A percentile compares a stretch with the other conserved stretches of the same genome.
phyloP scores from a whole-genome alignment of 306 rosid genomes.

The Quercus agrifolia region DNA sequence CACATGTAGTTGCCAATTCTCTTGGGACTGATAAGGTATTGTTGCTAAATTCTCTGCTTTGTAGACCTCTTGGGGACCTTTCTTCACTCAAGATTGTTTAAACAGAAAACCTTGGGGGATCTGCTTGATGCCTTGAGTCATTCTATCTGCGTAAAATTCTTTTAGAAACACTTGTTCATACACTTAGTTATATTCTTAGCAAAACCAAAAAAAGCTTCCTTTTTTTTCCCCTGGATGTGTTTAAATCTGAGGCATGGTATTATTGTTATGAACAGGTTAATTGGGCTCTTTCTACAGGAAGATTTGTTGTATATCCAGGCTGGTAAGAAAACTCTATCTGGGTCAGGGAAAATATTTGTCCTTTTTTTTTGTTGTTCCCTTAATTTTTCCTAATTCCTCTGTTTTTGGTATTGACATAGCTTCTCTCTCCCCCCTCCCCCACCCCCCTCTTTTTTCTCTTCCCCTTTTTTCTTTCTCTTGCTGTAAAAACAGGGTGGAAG shows the following conservation, averaged over 20 bases:
- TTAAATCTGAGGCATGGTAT: not conserved
- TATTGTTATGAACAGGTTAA: conserved; percentile 69
- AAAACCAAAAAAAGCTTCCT: not conserved
- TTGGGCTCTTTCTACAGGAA: conserved; percentile 79
- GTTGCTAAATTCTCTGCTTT: conserved; percentile 12
- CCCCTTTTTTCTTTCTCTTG: not conserved
- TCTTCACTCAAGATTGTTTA: not conserved
- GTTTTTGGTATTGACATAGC: conserved; percentile 2
- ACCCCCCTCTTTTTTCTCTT: not conserved
- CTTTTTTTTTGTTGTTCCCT: not conserved
- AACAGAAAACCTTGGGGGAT: not conserved
- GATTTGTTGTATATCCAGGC: conserved; percentile 88
- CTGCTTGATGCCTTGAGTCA: not conserved
- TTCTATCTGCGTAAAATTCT: not conserved
- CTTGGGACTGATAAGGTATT: conserved; percentile 97
- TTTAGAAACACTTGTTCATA: not conserved
- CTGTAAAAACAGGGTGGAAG: conserved; percentile 86
- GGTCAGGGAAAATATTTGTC: not conserved
- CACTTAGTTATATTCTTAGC: not conserved
- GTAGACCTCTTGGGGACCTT: not conserved
- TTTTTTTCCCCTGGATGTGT: not conserved
- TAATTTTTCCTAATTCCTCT: not conserved
- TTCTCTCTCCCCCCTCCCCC: not conserved
- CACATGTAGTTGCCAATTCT: conserved; percentile 91
- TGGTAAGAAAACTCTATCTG: conserved; percentile 50